Percentiles rank a stretch among this genome's conserved stretches.
Conservation (phyloP, 179 eudicot genomes). For the Gypsophila paniculata region DNA sequence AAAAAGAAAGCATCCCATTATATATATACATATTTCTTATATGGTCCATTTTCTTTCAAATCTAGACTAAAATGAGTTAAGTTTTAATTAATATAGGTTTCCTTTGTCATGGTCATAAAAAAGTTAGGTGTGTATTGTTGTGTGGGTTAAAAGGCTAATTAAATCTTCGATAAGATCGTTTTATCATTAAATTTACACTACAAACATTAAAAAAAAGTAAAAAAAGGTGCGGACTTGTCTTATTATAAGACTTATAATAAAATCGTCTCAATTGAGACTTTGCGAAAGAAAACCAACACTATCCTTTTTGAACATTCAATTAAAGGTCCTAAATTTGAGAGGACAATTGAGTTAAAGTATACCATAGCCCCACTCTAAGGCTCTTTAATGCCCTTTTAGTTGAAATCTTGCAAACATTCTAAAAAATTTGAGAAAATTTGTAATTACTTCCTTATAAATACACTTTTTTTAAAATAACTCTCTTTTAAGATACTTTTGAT, state of each 20-base stretch:
- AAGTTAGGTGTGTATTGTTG: slow-evolving; percentile 26
- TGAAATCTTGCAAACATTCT: slow-evolving; percentile 9
- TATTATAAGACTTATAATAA: too few relatives aligned
- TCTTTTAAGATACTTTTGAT: too few relatives aligned
- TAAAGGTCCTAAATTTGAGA: slow-evolving; percentile 25
- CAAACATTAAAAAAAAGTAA: too few relatives aligned
- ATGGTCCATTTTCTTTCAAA: not conserved
- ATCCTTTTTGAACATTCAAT: slow-evolving; percentile 28
- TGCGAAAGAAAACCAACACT: slow-evolving; percentile 35
- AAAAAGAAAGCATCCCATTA: slow-evolving; percentile 20
- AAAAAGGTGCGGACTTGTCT: too few relatives aligned
- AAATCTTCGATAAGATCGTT: too few relatives aligned
- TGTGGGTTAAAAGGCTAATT: slow-evolving; percentile 26
- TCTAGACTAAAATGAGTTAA: slow-evolving; percentile 13
- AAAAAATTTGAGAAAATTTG: too few relatives aligned
- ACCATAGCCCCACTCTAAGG: slow-evolving; percentile 15
- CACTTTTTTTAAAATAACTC: too few relatives aligned
- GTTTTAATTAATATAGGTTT: slow-evolving; percentile 5
- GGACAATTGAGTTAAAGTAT: slow-evolving; percentile 7
- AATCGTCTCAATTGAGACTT: too few relatives aligned
- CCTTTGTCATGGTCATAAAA: slow-evolving; percentile 21
- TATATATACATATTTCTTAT: not conserved
- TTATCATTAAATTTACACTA: too few relatives aligned
- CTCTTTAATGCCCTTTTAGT: not conserved
- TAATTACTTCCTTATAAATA: too few relatives aligned